Evolutionary conservation across 2,329 filamentous ascomycete species (phyloP).

Genomic region (Ilyonectria sp.): DNA sequence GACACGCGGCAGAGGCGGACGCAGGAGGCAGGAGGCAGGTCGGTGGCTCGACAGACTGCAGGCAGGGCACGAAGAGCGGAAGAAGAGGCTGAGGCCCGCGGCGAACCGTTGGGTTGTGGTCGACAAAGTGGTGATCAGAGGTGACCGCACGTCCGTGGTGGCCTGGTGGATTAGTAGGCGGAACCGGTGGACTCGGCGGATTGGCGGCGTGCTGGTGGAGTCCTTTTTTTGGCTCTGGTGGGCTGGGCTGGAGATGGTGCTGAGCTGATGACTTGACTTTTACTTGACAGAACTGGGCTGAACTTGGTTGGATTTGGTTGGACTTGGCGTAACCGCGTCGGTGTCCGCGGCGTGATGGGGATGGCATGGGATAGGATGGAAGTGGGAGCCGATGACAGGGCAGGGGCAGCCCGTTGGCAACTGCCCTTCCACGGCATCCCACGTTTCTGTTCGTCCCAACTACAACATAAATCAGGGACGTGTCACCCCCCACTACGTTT

Average conservation of each 20-base stretch:
- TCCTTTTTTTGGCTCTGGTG: slow-evolving; percentile 18
- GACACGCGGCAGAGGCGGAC: neutral
- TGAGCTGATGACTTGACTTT: neutral
- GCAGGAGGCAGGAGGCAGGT: neutral
- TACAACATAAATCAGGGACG: slow-evolving; percentile 2
- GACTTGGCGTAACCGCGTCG: slow-evolving; percentile 17
- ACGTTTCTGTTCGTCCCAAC: neutral
- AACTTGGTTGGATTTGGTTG: slow-evolving; percentile 1
- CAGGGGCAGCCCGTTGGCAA: neutral
- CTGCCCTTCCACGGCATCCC: neutral
- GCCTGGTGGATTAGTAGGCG: slow-evolving; percentile 15
- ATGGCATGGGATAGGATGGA: slow-evolving; percentile 13
- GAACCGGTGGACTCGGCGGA: slow-evolving; percentile 22
- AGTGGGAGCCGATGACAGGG: neutral
- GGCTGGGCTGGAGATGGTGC: slow-evolving; percentile 7
- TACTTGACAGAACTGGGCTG: neutral
- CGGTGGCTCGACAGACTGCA: slow-evolving; percentile 10
- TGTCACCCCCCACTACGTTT: neutral
- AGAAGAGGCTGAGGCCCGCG: slow-evolving; percentile 20
- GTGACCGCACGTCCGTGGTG: slow-evolving; percentile 22
- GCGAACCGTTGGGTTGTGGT: slow-evolving; percentile 11
- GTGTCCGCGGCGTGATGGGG: neutral
- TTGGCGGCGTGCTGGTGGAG: slow-evolving; percentile 32
- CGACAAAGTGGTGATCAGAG: slow-evolving; percentile 24
- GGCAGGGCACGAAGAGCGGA: slow-evolving; percentile 5